Evolutionary conservation across 176 grass and related monocot species (phyloP).

Genomic region (Otatea glauca): DNA sequence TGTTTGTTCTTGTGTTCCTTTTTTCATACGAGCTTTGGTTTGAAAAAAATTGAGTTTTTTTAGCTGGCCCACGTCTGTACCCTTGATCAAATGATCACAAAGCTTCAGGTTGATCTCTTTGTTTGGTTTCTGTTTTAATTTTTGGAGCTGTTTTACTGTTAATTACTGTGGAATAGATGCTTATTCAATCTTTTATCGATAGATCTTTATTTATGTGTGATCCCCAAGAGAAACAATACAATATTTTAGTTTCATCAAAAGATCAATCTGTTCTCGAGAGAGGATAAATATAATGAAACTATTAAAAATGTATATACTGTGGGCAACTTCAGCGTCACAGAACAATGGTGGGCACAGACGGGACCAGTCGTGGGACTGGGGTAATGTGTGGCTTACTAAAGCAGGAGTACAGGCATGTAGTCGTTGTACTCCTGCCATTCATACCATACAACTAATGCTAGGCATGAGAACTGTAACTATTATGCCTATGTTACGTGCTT

Average conservation of each 20-base stretch:
- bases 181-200: not conserved
- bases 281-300: not conserved
- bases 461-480: not conserved
- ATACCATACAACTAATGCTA: not conserved
- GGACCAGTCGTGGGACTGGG: conserved; percentile 19
- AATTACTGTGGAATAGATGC: not conserved
- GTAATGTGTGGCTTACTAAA: conserved; percentile 8
- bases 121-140: not conserved
- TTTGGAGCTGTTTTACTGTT: not conserved
- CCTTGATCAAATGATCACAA: not conserved
- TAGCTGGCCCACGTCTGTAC: not conserved
- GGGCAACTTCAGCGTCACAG: too few relatives aligned
- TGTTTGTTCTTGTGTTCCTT: not conserved
- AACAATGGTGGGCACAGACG: too few relatives aligned
- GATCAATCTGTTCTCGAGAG: not conserved
- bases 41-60: not conserved
- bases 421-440: not conserved
- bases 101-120: not conserved
- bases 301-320: not conserved
- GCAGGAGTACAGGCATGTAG: not conserved
- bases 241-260: not conserved
- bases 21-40: not conserved
- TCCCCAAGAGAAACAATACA: not conserved
- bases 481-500: not conserved
- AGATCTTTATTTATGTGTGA: not conserved